Base-by-base conservation (phyloP, 768 basidiomycete species). In the Suillus subalutaceus region DNA sequence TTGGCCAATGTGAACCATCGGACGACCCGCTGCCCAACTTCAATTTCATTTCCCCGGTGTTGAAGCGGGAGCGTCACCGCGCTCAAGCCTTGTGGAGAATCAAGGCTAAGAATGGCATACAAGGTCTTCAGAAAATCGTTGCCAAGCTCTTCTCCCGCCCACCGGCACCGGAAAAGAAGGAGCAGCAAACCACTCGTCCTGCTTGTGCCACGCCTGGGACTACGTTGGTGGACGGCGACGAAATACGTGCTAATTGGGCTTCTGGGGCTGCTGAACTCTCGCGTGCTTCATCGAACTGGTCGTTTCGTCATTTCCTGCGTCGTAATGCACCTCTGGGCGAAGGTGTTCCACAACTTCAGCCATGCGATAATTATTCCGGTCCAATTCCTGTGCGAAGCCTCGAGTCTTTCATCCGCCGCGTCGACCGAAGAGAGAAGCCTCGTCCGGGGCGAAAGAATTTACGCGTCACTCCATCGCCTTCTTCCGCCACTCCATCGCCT, bases 21-120 rank as follows among this genome's bases (percentile, higher is more conserved):
- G 35, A 57, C 56, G 66, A 66, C 43, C 66, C 66, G 35, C 55
- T 66, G 4, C 66, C 66, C 16, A 43, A 65, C 3, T 66, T 65
- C 23, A 46, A 53, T 15, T 66, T 43, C 32, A 35, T 52, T 20
- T 64, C 65, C 6, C 65, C 65, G 6, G 20, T 53, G 4, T 15
- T 64, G 16, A 55, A 30, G 20, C 41, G 59, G n/a, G 26, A 44
- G n/a, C 63, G 63, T 41, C 58, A 35, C n/a, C 41, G 26, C 6
- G 55, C 59, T 26, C 63, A 43, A 44, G 40, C 59, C 15, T 16
- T 35, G 30, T 35, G 44, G 40, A 64, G 32, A 37, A 26, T 46
- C 6, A 64, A 61, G 16, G 26, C 26, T 62, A 62, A 38, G 23
- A 61, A 10, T 41, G 40, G 59, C n/a, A 61, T 62, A 16, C 41